phyloP scores from a whole-genome alignment of 139 green algal genomes.

The Volvox africanus region DNA sequence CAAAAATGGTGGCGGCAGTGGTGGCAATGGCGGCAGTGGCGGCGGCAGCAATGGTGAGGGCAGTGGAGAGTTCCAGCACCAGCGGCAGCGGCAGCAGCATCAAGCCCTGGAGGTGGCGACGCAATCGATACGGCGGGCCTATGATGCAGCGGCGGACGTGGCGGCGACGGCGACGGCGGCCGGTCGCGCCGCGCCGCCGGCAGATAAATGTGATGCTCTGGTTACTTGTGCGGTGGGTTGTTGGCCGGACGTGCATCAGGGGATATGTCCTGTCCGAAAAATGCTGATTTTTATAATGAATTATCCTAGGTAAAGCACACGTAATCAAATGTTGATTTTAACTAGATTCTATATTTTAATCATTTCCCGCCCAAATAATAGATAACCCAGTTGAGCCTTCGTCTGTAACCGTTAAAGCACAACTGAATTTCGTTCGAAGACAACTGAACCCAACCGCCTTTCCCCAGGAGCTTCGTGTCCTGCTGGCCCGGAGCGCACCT shows the following conservation, averaged over 20 bases:
- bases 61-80: background rate
- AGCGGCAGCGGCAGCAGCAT: background rate
- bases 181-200: background rate
- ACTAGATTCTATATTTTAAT: too few species aligned
- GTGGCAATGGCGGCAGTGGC: background rate
- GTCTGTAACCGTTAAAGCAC: too few species aligned
- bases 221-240: background rate
- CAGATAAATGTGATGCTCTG: conserved; percentile 37
- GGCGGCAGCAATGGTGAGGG: background rate
- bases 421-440: too few species aligned
- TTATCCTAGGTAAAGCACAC: too few species aligned
- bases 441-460: too few species aligned
- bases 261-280: too few species aligned
- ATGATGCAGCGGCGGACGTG: background rate
- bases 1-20: background rate
- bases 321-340: too few species aligned
- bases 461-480: conserved; percentile 26
- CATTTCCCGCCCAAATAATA: too few species aligned
- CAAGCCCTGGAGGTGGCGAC: background rate
- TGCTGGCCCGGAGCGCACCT: background rate
- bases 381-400: too few species aligned
- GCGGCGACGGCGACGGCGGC: conserved; percentile 34
- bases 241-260: too few species aligned
- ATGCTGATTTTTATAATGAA: too few species aligned
- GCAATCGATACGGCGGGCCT: background rate